phyloP scores from a whole-genome alignment of 176 grass and related monocot genomes.

The Oryza australiensis region DNA sequence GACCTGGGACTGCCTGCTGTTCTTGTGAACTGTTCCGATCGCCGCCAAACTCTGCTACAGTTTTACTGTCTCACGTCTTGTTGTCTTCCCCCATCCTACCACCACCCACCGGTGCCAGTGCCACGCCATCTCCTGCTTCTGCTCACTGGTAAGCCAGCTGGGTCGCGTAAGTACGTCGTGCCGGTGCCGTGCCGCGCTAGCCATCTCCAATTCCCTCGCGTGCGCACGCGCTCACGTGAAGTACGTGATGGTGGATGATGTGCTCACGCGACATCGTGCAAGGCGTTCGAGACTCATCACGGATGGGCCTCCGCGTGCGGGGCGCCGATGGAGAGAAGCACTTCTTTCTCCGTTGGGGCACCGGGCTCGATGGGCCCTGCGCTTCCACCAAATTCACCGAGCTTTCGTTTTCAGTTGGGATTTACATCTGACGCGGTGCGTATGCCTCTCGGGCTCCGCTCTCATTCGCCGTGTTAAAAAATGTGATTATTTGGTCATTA shows the following conservation, averaged over 20 bases:
- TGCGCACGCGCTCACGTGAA: not conserved
- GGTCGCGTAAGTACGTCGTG: too few relatives aligned
- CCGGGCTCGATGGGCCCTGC: conserved; percentile 48
- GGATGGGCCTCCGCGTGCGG: conserved; percentile 21
- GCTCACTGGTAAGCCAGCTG: not conserved
- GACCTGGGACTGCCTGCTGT: too few relatives aligned
- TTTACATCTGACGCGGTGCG: too few relatives aligned
- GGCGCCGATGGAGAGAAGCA: conserved; percentile 22
- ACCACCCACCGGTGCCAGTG: too few relatives aligned
- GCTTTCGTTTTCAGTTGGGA: too few relatives aligned
- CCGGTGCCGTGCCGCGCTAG: not conserved
- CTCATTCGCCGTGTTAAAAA: too few relatives aligned
- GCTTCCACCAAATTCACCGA: conserved; percentile 24
- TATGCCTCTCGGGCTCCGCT: too few relatives aligned
- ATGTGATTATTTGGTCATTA: too few relatives aligned
- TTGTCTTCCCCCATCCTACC: too few relatives aligned
- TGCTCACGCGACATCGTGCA: not conserved
- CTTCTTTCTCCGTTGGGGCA: conserved; percentile 38
- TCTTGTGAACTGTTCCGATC: too few relatives aligned
- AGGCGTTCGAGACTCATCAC: conserved; percentile 41
- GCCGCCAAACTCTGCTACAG: too few relatives aligned
- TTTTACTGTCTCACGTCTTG: too few relatives aligned
- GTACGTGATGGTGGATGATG: not conserved
- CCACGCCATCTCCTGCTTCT: not conserved
- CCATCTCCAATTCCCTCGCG: not conserved